phyloP scores from a whole-genome alignment of 2,329 filamentous ascomycete species.

The Apiospora marii region DNA sequence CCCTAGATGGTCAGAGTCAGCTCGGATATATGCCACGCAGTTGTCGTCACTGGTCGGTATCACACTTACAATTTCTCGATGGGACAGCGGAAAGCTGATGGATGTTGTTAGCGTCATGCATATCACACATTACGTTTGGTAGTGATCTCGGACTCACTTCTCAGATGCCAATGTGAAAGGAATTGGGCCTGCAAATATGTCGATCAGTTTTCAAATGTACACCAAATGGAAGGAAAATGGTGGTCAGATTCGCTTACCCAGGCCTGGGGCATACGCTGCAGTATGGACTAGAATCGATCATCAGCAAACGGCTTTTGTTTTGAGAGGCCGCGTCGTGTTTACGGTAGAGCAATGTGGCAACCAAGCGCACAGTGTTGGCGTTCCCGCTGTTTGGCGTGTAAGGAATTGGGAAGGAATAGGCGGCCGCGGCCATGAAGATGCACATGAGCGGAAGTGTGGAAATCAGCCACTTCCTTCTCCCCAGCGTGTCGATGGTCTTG shows the following conservation, averaged over 20 bases:
- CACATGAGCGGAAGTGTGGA: slow-evolving; percentile 54
- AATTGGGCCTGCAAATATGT: slow-evolving; percentile 48
- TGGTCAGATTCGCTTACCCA: slow-evolving; percentile 34
- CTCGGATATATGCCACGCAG: not conserved
- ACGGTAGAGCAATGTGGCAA: slow-evolving; percentile 49
- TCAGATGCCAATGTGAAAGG: slow-evolving; percentile 60
- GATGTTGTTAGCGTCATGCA: not conserved
- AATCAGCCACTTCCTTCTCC: slow-evolving; percentile 52
- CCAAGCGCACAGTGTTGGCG: slow-evolving; percentile 38
- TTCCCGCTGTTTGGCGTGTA: not conserved
- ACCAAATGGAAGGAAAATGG: not conserved
- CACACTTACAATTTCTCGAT: slow-evolving; percentile 15
- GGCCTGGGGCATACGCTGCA: slow-evolving; percentile 50
- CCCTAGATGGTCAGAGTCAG: slow-evolving; percentile 36
- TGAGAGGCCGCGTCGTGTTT: not conserved
- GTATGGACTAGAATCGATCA: slow-evolving; percentile 45
- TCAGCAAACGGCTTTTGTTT: not conserved
- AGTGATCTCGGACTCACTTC: slow-evolving; percentile 33
- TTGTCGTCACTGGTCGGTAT: not conserved
- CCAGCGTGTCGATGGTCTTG: slow-evolving; percentile 49
- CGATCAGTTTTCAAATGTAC: not conserved
- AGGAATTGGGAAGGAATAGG: slow-evolving; percentile 40
- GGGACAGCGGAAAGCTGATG: slow-evolving; percentile 15
- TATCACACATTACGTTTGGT: too few species aligned
- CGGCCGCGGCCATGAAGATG: slow-evolving; percentile 49